Conservation (phyloP, 2,329 filamentous ascomycete species). For the Fusarium hostae region DNA sequence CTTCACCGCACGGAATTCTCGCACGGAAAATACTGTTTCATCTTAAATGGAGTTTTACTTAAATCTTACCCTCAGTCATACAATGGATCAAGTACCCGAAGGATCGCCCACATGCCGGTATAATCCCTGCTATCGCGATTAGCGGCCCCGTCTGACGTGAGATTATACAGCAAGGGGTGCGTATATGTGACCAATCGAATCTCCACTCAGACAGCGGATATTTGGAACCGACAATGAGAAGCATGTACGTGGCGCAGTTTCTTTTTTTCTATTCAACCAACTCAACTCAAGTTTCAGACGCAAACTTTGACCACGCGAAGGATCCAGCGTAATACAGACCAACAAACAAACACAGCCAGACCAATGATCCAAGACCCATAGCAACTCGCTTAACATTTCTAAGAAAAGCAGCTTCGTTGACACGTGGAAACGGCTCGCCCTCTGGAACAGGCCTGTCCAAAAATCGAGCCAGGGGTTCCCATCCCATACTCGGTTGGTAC, state of each 20-base stretch:
- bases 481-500: constrained; percentile 36
- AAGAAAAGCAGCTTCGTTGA: constrained; percentile 36
- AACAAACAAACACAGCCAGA: constrained; percentile 23
- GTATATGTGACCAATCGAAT: background rate
- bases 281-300: background rate
- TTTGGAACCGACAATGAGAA: background rate
- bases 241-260: background rate
- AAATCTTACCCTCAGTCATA: background rate
- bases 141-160: background rate
- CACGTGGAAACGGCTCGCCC: constrained; percentile 24
- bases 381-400: constrained; percentile 32
- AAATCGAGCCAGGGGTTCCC: constrained; percentile 26
- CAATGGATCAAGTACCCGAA: background rate
- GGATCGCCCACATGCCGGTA: background rate
- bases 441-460: constrained; percentile 11
- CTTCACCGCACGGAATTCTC: background rate
- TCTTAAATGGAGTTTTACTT: background rate
- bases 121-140: background rate
- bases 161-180: background rate
- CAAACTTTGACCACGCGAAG: background rate
- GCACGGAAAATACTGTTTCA: background rate
- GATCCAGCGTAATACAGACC: constrained; percentile 6
- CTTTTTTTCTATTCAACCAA: background rate
- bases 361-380: constrained; percentile 33
- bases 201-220: rapidly evolving